Evolutionary conservation across 208 protist genomes (phyloP), one percentile per base, ranked within the genome.

Genomic region (Balamuthia mandrillaris): DNA sequence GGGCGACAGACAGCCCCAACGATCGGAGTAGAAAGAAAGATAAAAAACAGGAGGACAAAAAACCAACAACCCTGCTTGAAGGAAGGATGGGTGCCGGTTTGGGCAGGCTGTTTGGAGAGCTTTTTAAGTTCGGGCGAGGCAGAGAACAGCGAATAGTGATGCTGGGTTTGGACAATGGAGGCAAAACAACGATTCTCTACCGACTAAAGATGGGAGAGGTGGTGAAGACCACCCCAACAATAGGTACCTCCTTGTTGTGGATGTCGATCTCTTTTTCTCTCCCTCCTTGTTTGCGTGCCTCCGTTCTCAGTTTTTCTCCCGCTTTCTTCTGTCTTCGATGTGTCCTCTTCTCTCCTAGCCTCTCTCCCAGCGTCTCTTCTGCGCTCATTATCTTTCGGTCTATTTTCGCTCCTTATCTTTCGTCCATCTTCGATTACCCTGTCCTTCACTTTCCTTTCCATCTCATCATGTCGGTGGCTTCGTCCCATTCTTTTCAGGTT

Each of bases 101-200:
- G 68, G 68, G 68, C 33, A 78, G 44, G 41, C 58, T 78, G 45
- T 78, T 78, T 18, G 31, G 68, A 1, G 68, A 78, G 68, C 41
- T 78, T 27, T 78, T 78, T 31, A 52, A 47, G 68, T 47, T 78
- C 27, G 68, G 68, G 31, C 91, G 75, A 6, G 92, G 94, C 33
- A 92, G 94, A 45, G 91, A 96, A 90, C 56, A 95, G 79, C 95
- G 94, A n/a, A 92, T 99, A 42, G 88, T 99, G 10, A 93, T 99
- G 41, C 85, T 99, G 7, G 98, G 97, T 7, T 91, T 99, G 2
- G 97, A 99, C 90, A 99, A 98, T 85, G 93, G 96, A 39, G 97
- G 97, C 39, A 99, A 99, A 88, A 99, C 97, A 1, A 96, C 96
- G 49, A 95, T 96, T 44, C 84, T 99, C 6, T 98, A 99, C 90